phyloP scores from a whole-genome alignment of 257 asterid species.

The Verbascum thapsus region DNA sequence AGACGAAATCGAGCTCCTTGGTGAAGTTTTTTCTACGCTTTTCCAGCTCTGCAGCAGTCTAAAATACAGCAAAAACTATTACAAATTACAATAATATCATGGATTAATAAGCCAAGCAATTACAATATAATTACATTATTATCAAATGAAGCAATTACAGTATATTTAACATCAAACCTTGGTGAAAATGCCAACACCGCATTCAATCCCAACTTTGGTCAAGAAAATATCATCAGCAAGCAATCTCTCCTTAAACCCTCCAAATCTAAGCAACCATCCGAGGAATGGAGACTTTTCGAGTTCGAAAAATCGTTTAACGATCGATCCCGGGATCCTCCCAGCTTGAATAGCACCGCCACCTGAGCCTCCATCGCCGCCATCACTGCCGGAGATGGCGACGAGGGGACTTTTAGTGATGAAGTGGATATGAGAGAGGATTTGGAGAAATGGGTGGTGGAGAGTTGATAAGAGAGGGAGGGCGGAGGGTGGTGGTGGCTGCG shows the following conservation, averaged over 20 bases:
- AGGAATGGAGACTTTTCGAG: constrained; percentile 74
- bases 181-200: constrained; percentile 93
- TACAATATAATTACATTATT: constrained; percentile 4
- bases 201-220: constrained; percentile 93
- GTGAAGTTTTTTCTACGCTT: constrained; percentile 78
- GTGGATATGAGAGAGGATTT: constrained; percentile 26
- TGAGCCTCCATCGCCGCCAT: not conserved
- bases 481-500: constrained; percentile 28
- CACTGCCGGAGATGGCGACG: constrained; percentile 42
- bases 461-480: constrained; percentile 30
- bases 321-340: constrained; percentile 76
- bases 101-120: not conserved
- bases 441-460: constrained; percentile 27
- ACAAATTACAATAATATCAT: too few species aligned
- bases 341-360: constrained; percentile 54
- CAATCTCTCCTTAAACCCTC: constrained; percentile 89
- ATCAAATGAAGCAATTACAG: too few species aligned
- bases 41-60: constrained; percentile 95
- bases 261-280: constrained; percentile 73
- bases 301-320: constrained; percentile 62
- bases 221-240: constrained; percentile 94
- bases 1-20: constrained; percentile 93
- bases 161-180: constrained; percentile 49
- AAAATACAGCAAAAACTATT: constrained; percentile 20
- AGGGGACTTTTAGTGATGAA: constrained; percentile 34